Conservation (phyloP, 1,139 yeast species). For the Hansenula sp. region DNA sequence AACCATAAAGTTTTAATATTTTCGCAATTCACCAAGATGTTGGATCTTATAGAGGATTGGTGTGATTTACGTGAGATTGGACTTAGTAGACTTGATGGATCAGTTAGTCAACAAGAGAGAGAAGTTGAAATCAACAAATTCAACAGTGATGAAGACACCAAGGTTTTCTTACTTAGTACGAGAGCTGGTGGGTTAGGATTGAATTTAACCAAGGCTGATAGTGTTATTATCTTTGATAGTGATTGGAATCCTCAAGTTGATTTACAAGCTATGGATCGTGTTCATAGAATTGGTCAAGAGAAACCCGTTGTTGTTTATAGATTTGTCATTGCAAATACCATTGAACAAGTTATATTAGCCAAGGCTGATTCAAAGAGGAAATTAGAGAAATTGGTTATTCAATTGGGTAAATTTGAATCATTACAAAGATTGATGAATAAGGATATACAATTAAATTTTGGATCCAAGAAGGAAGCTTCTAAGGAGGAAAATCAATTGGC, state of each 20-base stretch:
- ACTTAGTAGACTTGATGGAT: conserved; percentile 73
- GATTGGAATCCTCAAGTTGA: conserved; percentile 99
- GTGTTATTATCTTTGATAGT: conserved; percentile 84
- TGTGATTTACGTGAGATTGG: conserved; percentile 40
- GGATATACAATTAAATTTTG: conserved; percentile 7
- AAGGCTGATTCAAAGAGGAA: conserved; percentile 76
- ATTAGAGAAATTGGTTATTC: conserved; percentile 78
- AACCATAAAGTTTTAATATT: conserved; percentile 74
- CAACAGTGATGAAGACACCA: conserved; percentile 28
- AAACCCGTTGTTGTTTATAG: conserved; percentile 80
- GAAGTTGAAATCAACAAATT: conserved; percentile 60
- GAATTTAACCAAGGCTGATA: conserved; percentile 81
- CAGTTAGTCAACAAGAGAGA: conserved; percentile 60
- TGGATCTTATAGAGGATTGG: conserved; percentile 77
- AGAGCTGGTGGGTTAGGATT: conserved; percentile 95
- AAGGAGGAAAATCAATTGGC: conserved; percentile 14
- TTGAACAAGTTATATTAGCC: conserved; percentile 76
- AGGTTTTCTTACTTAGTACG: conserved; percentile 74
- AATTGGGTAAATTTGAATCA: conserved; percentile 72
- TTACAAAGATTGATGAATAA: conserved; percentile 31
- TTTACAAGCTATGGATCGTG: conserved; percentile 93
- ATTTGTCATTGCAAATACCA: conserved; percentile 68
- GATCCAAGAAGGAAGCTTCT: conserved; percentile 1
- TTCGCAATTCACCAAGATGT: conserved; percentile 76
- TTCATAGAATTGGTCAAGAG: conserved; percentile 87